Percentiles rank a stretch among this genome's conserved stretches.
Conservation (phyloP, 345 rosid species). For the Eucalyptus erythrocorys region DNA sequence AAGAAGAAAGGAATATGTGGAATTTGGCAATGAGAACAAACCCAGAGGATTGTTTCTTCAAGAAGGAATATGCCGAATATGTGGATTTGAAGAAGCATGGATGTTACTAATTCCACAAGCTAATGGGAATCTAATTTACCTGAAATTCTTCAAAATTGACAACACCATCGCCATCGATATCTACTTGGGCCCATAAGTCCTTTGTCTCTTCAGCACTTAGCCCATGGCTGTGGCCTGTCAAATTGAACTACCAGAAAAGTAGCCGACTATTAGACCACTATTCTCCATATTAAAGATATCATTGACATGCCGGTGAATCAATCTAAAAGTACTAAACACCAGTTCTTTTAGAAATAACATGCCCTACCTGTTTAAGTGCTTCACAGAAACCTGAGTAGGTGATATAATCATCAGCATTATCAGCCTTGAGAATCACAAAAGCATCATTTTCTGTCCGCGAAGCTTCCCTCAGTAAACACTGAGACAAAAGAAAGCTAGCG, state of each 20-base stretch:
- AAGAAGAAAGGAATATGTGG: background rate
- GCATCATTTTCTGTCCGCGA: constrained; percentile 66
- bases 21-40: background rate
- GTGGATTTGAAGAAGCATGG: background rate
- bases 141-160: constrained; percentile 79
- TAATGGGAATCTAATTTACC: constrained; percentile 18
- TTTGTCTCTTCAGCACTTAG: constrained; percentile 59
- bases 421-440: constrained; percentile 63
- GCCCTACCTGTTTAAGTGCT: constrained; percentile 69
- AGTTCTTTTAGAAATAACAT: background rate
- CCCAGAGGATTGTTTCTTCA: background rate
- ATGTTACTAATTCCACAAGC: background rate
- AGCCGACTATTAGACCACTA: background rate
- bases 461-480: constrained; percentile 60
- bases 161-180: constrained; percentile 59
- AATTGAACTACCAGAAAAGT: constrained; percentile 34
- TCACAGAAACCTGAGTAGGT: constrained; percentile 64
- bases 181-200: constrained; percentile 84
- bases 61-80: background rate
- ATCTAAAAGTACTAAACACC: background rate
- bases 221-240: constrained; percentile 64
- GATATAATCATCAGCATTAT: constrained; percentile 40
- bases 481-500: background rate
- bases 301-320: background rate
- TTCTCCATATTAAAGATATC: background rate